Evolutionary conservation across 192 early-diverging fungal species (phyloP).

Genomic region (Coemansia sp.): DNA sequence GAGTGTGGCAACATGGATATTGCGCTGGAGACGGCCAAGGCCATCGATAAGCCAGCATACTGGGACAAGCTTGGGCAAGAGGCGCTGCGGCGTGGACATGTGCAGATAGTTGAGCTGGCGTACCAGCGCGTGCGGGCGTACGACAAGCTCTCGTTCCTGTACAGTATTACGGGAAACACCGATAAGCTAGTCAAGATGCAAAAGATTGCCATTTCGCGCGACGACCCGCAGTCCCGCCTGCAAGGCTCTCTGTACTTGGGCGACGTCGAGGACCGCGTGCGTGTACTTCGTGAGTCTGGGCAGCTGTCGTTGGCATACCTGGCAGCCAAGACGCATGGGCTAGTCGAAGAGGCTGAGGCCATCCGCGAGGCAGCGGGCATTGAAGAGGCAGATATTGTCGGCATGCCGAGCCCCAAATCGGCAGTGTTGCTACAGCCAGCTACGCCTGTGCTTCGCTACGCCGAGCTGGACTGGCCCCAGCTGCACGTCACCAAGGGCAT

Average conservation of each 20-base stretch:
- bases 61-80: conserved; percentile 90
- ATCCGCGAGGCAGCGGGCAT: conserved; percentile 79
- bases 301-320: conserved; percentile 92
- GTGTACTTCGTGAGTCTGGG: conserved; percentile 80
- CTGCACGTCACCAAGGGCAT: conserved; percentile 81
- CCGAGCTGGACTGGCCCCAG: conserved; percentile 91
- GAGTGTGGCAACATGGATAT: conserved; percentile 97
- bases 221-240: conserved; percentile 86
- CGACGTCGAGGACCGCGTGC: conserved; percentile 89
- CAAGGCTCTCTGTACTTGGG: conserved; percentile 92
- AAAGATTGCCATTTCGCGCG: conserved; percentile 86
- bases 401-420: conserved; percentile 33
- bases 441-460: conserved; percentile 68
- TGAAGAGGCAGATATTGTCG: conserved; percentile 59
- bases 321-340: conserved; percentile 86
- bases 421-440: conserved; percentile 67
- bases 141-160: conserved; percentile 94
- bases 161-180: conserved; percentile 86
- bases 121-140: conserved; percentile 92
- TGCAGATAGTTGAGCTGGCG: conserved; percentile 81
- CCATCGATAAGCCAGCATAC: conserved; percentile 84
- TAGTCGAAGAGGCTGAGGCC: conserved; percentile 79
- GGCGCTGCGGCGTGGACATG: conserved; percentile 87
- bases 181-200: conserved; percentile 95
- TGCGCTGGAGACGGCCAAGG: conserved; percentile 92